Base-by-base conservation (phyloP, 257 asterid genomes). In the Petunia secreta region DNA sequence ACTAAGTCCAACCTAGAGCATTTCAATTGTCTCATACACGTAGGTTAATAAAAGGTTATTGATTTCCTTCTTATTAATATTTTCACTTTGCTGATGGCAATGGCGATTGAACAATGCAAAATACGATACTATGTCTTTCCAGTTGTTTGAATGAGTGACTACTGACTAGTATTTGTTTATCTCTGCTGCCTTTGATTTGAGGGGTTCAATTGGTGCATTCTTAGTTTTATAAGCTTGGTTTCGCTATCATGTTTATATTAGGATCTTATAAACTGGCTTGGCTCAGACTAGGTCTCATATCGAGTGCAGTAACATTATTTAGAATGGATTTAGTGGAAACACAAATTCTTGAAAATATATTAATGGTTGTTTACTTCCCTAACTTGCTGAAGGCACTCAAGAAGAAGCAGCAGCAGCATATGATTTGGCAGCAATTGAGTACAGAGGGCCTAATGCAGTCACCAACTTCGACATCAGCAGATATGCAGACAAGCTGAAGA, bases 371-470 rank as follows among this genome's bases (percentile, higher is more conserved):
- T 59, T 36, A 16, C 43, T 60, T 71, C 2, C 6, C 8, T 2
- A 14, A 5, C 14, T 81, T 63, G 10, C 25, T 43, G 37, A 63
- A 88, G 91, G 85, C 84, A 94, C 97, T 4, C 93, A 94, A 89
- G 98, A 94, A 87, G 98, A 94, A 86, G 98, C 98, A 39, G 98
- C 98, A 0, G 87, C 85, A 37, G 97, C 98, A 39, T 94, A 94
- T 75, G 98, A 94, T 82, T 84, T 82, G 91, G 98, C 98, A 75
- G 98, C 98, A 11, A 89, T 94, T 71, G 89, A 90, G 64, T 89
- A 80, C 83, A 75, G 97, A 83, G 98, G 98, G 2, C 80, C 94
- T 4, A 89, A 87, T 36, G 98, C 98, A 0, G 93, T 94, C 2
- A 94, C 98, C 34, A 94, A 94, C 83, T 94, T 94, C 7, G 96